A percentile compares a stretch with the other conserved stretches of the same genome.
Evolutionary conservation across 108 stramenopile genomes (phyloP).

Genomic region (Bacterosira constricta): DNA sequence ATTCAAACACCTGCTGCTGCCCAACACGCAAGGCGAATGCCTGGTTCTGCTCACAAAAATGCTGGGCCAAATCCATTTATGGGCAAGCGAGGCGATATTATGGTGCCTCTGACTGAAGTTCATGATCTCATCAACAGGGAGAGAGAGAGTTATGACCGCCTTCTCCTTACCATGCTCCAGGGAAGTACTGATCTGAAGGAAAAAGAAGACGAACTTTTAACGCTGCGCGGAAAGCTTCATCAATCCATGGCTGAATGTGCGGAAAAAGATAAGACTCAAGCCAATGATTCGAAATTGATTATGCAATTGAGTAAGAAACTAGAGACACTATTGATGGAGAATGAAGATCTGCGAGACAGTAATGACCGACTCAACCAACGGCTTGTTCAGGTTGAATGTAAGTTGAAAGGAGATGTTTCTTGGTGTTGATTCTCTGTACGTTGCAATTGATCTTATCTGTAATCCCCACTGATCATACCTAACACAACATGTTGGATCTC

Average conservation of each 20-base stretch:
- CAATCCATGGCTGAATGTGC: conserved; percentile 64
- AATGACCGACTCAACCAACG: conserved; percentile 87
- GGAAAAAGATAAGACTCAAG: conserved; percentile 87
- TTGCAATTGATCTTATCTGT: background rate
- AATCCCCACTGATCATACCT: background rate
- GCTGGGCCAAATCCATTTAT: conserved; percentile 50
- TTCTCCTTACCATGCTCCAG: conserved; percentile 84
- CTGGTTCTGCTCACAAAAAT: conserved; percentile 45
- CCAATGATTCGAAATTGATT: conserved; percentile 91
- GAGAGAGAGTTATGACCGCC: conserved; percentile 85
- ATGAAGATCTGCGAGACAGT: conserved; percentile 89
- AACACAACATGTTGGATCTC: background rate
- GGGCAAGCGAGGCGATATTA: conserved; percentile 51
- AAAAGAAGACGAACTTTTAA: conserved; percentile 84
- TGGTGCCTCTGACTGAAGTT: conserved; percentile 85
- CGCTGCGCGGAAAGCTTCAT: conserved; percentile 71
- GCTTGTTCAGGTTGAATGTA: conserved; percentile 83
- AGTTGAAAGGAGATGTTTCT: conserved; percentile 52
- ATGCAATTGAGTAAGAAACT: conserved; percentile 94
- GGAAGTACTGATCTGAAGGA: conserved; percentile 85
- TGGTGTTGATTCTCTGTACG: conserved; percentile 8
- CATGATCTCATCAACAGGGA: conserved; percentile 84
- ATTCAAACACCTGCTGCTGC: conserved; percentile 56
- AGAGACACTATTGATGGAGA: conserved; percentile 91
- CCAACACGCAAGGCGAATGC: conserved; percentile 47